Evolutionary conservation across 768 basidiomycete species (phyloP), one percentile per base, ranked within the genome.

Genomic region (Mycena chlorophos): DNA sequence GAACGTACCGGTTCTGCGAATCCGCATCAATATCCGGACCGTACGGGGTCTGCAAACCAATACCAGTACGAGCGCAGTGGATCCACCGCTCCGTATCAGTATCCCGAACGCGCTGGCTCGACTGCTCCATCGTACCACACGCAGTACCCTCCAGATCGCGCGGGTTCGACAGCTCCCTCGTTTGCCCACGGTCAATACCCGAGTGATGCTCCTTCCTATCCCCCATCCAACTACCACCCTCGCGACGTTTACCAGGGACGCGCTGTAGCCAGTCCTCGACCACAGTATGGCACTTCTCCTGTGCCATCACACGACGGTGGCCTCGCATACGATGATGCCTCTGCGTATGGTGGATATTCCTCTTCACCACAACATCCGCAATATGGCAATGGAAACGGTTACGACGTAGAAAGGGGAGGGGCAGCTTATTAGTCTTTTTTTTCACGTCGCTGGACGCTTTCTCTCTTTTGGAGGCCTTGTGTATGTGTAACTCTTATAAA

Each of bases 161-260:
- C 31, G 31, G 31, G 31, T 8, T 10, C 23, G 25, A 46, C 45
- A 46, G n/a, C 45, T 46, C 4, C 20, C 23, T 25, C 20, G n/a
- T 46, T 6, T 27, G 23, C 22, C 45, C 45, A 46, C 8, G 28
- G 46, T 8, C 79, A 80, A 45, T 76, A 79, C 47, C 71, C 71
- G 26, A 58, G 73, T 38, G 72, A 74, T 54, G 45, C 64, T n/a
- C 45, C 61, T 22, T 51, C 51, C 16, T 49, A 30, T 25, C 19
- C 48, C n/a, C 10, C 13, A 47, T 73, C 71, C 52, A 73, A 61
- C 62, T 78, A 76, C 53, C 79, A 84, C 58, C 66, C 74, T n/a
- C 77, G 78, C 51, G 83, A 83, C 60, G 75, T 80, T 47, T 85
- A 87, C 64, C 78, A 79, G 66, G 78, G 78, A 58, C 78, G 77